Conservation (phyloP, 106 monocot genomes). For the Cymbidium sinense region DNA sequence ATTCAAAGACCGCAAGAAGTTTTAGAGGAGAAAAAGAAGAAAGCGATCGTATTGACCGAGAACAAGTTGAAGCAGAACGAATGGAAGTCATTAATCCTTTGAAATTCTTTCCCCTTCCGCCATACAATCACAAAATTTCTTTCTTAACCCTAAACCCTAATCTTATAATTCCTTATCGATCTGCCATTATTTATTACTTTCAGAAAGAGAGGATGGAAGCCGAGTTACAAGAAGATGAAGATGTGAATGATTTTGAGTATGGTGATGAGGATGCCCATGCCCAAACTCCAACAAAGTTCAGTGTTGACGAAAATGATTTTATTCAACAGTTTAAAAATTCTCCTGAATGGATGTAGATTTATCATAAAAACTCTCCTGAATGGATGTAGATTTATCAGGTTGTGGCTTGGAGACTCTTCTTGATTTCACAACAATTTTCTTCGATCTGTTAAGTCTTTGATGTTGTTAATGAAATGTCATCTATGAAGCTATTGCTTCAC, state of each 20-base stretch:
- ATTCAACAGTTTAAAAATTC: no score
- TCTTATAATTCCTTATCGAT: not conserved
- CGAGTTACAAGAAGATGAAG: slow-evolving; percentile 7
- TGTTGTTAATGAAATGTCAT: no score
- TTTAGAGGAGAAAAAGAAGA: not conserved
- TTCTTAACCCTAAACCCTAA: no score
- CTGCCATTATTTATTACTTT: not conserved
- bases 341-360: no score
- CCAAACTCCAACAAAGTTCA: no score
- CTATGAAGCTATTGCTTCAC: not conserved
- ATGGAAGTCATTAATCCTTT: slow-evolving; percentile 2
- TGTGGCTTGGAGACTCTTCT: no score
- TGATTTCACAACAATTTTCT: no score
- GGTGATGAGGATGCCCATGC: no score
- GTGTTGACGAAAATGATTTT: not conserved
- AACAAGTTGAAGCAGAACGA: not conserved
- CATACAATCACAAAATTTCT: not conserved
- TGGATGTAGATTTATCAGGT: no score
- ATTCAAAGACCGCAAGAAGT: not conserved
- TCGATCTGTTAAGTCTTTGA: no score
- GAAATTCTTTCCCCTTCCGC: not conserved
- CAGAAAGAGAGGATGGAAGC: slow-evolving; percentile 1
- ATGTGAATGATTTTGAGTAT: not conserved
- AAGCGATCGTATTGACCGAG: not conserved
- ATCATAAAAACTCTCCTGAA: no score